phyloP scores from a whole-genome alignment of 1,284 basidiomycete species.

The Phenoliferia sp. region DNA sequence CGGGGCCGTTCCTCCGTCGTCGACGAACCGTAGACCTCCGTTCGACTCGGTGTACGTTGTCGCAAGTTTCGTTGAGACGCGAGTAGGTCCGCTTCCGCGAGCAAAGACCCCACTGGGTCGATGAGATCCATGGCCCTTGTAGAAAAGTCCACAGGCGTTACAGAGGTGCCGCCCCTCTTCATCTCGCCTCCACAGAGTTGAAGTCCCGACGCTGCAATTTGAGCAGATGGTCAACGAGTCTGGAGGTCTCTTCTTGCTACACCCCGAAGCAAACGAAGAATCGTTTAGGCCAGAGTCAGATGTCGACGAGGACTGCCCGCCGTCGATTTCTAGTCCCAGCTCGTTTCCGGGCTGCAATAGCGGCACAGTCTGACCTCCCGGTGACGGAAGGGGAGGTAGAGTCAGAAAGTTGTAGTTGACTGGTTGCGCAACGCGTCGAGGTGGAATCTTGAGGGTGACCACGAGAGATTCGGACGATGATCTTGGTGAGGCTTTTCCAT shows the following conservation, averaged over 20 bases:
- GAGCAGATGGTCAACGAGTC: slow-evolving; percentile 51
- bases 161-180: slow-evolving; percentile 81
- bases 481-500: not conserved
- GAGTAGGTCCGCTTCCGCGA: not conserved
- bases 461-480: not conserved
- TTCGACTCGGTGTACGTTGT: not conserved
- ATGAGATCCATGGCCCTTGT: not conserved
- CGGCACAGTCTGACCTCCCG: too few relatives aligned
- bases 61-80: not conserved
- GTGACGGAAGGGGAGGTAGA: not conserved
- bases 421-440: not conserved
- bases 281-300: not conserved
- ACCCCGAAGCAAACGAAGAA: not conserved
- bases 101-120: not conserved
- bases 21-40: not conserved
- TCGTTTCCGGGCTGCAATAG: too few relatives aligned
- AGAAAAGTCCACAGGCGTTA: slow-evolving; percentile 60
- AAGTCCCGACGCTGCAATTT: slow-evolving; percentile 88
- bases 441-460: not conserved
- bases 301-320: not conserved
- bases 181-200: slow-evolving; percentile 84
- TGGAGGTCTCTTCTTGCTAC: not conserved
- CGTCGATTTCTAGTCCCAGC: not conserved
- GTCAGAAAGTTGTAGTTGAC: not conserved
- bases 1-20: not conserved